These are phyloP conservation scores for Centrapalus pauciflorus DNA, from an alignment of 129 eudicot species.

Conservation along the genomic window DNA sequence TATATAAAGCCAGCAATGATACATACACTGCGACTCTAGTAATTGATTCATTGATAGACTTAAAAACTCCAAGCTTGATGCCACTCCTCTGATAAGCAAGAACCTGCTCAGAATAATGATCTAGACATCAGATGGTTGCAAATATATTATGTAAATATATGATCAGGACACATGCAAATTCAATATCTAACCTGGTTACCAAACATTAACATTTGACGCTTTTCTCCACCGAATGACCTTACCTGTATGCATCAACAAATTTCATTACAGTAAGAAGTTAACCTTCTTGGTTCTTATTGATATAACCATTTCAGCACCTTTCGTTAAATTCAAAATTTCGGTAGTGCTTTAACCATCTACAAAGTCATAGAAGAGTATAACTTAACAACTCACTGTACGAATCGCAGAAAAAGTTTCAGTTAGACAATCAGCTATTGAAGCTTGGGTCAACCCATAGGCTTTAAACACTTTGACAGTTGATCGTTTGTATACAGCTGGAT, in stretches of 20 bases:
- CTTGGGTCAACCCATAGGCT: slow-evolving; percentile 91
- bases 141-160: neutral
- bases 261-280: neutral
- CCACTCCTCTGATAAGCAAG: slow-evolving; percentile 72
- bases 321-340: neutral
- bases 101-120: slow-evolving; percentile 44
- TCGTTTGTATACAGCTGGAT: slow-evolving; percentile 81
- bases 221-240: slow-evolving; percentile 94
- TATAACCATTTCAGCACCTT: neutral
- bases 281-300: neutral
- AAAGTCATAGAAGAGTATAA: neutral
- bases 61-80: slow-evolving; percentile 75
- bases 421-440: slow-evolving; percentile 86
- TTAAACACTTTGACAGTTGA: slow-evolving; percentile 81
- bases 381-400: slow-evolving; percentile 68
- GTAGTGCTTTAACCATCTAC: slow-evolving; percentile 2
- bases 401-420: slow-evolving; percentile 92
- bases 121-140: slow-evolving; percentile 4
- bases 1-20: slow-evolving; percentile 78
- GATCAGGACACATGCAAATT: neutral
- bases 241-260: slow-evolving; percentile 50
- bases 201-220: slow-evolving; percentile 90
- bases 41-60: slow-evolving; percentile 82
- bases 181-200: slow-evolving; percentile 63
- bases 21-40: slow-evolving; percentile 94